phyloP scores from a whole-genome alignment of 1,139 yeast genomes.

The Lodderomyces margitis region DNA sequence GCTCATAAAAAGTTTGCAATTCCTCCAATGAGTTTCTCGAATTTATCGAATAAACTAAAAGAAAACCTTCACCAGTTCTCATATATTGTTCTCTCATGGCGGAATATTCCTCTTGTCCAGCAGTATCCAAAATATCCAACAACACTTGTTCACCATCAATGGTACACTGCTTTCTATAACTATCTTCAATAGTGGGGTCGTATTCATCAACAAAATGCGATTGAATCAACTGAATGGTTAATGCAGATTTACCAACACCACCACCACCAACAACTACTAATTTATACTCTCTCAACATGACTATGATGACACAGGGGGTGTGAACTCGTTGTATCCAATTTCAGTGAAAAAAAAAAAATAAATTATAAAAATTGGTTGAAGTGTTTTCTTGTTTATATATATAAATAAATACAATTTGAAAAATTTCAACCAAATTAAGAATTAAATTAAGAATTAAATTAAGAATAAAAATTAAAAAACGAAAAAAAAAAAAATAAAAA shows the following conservation, averaged over 20 bases:
- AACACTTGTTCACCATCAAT: slow-evolving; percentile 52
- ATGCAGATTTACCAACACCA: slow-evolving; percentile 96
- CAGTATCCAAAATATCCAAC: slow-evolving; percentile 86
- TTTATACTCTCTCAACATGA: slow-evolving; percentile 65
- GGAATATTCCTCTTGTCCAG: slow-evolving; percentile 96
- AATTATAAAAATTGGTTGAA: neutral
- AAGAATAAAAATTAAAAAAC: too few species aligned
- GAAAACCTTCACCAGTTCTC: slow-evolving; percentile 90
- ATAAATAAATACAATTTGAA: too few species aligned
- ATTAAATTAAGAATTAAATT: too few species aligned
- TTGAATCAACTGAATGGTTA: slow-evolving; percentile 87
- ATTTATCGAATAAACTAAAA: slow-evolving; percentile 80
- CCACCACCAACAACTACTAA: slow-evolving; percentile 97
- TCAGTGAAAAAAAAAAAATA: neutral
- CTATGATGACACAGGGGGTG: slow-evolving; percentile 4
- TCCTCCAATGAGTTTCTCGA: slow-evolving; percentile 80
- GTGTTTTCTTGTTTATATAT: too few species aligned
- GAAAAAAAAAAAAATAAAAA: too few species aligned
- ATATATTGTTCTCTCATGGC: slow-evolving; percentile 95
- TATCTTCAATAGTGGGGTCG: slow-evolving; percentile 95
- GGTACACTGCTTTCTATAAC: slow-evolving; percentile 55
- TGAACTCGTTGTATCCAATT: too few species aligned
- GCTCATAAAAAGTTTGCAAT: slow-evolving; percentile 74
- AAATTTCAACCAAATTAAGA: too few species aligned
- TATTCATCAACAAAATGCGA: slow-evolving; percentile 93